Base-by-base conservation (phyloP, 2,329 filamentous ascomycete genomes). In the Emergomyces africanus region DNA sequence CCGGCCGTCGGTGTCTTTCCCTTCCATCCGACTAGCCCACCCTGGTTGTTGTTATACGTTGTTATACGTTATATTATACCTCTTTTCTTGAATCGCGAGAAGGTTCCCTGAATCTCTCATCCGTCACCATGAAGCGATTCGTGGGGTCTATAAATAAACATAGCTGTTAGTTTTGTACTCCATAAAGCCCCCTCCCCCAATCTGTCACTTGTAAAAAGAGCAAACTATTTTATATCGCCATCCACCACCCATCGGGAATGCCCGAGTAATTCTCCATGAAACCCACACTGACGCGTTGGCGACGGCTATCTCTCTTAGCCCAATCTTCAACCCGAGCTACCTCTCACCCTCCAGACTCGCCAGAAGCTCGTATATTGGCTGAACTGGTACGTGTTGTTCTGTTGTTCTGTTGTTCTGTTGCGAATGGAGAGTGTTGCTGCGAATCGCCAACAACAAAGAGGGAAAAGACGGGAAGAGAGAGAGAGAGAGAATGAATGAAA, bases 341-440 rank as follows among this genome's bases (percentile, higher is more conserved):
- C 35, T 61, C 65, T 28, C 66, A 71, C 57, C 59, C 65, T 9
- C 69, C 73, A 54, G 72, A 73, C 61, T 70, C 73, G 1, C 74
- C 74, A 1, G 74, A 77, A 60, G 70, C 66, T 8, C 66, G 69
- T 33, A 63, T 77, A 25, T 56, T 72, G n/a, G 69, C 64, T 59
- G 75, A 76, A 69, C 65, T 77, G 64, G 74, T 77, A 55, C 50
- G 73, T 67, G 14, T 39, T 10, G 3, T 44, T 10, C 37, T 10
- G n/a, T n/a, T n/a, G n/a, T n/a, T n/a, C n/a, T n/a, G n/a, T n/a
- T n/a, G n/a, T n/a, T n/a, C n/a, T n/a, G 48, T 46, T 46, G 46
- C 56, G 50, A 46, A 42, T 59, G 5, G 41, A 1, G 33, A 10
- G 33, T 6, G 33, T 9, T 5, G 33, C 33, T 5, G 5, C 5